phyloP scores from a whole-genome alignment of 768 basidiomycete species.

The Wakefieldia striispora region DNA sequence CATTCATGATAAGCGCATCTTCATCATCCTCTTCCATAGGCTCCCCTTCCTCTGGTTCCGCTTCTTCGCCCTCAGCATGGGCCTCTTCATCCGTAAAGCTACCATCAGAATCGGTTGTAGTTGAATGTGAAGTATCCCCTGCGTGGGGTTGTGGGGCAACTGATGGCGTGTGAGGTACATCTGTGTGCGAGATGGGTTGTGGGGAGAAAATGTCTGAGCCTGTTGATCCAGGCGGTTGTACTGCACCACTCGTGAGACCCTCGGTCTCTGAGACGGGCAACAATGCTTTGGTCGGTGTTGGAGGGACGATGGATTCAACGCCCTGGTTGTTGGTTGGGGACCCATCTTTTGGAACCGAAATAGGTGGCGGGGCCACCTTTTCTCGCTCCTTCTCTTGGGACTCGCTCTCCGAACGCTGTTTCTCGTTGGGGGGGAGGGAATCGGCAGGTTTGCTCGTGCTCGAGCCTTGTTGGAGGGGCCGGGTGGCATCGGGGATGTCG shows the following conservation, averaged over 20 bases:
- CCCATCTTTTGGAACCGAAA: constrained; percentile 20
- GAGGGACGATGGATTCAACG: constrained; percentile 42
- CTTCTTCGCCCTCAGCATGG: constrained; percentile 68
- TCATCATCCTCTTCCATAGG: constrained; percentile 82
- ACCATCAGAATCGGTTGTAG: constrained; percentile 33
- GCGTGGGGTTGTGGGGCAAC: constrained; percentile 27
- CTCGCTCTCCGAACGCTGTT: constrained; percentile 23
- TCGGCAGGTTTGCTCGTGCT: constrained; percentile 24
- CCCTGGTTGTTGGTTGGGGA: constrained; percentile 27
- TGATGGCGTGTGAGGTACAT: constrained; percentile 21
- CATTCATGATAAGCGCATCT: constrained; percentile 82
- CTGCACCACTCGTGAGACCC: constrained; percentile 87
- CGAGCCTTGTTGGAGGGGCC: constrained; percentile 15
- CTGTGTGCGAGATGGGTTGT: constrained; percentile 23
- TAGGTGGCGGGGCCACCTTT: constrained; percentile 27
- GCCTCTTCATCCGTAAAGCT: constrained; percentile 62
- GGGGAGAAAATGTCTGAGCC: constrained; percentile 39
- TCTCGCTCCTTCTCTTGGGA: constrained; percentile 36
- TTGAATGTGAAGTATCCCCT: constrained; percentile 31
- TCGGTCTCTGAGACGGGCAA: constrained; percentile 74
- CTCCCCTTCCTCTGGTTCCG: constrained; percentile 56
- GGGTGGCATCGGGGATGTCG: constrained; percentile 28
- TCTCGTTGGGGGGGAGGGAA: constrained; percentile 27
- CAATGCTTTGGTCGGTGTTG: constrained; percentile 45
- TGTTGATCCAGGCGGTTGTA: constrained; percentile 86